phyloP scores from a whole-genome alignment of 2,329 filamentous ascomycete species.

The Aspergillus sergii region DNA sequence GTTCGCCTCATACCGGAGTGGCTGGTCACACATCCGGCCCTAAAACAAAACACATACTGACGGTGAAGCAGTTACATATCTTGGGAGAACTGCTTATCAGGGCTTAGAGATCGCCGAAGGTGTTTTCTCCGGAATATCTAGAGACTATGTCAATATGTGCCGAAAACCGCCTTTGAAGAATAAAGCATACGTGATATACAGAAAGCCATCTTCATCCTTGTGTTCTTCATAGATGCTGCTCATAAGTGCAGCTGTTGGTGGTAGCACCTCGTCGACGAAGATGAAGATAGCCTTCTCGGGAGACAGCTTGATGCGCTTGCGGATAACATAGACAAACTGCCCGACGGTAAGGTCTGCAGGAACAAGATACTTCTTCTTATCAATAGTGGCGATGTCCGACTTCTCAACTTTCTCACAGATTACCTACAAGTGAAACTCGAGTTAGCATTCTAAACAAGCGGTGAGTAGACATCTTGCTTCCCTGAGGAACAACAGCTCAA shows the following conservation, averaged over 20 bases:
- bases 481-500: not conserved
- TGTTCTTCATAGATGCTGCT: conserved; percentile 99
- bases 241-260: conserved; percentile 96
- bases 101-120: conserved; percentile 67
- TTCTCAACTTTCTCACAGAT: conserved; percentile 99
- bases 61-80: conserved; percentile 16
- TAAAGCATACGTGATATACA: conserved; percentile 85
- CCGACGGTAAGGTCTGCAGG: conserved; percentile 96
- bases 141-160: conserved; percentile 6
- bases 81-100: conserved; percentile 14
- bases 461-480: conserved; percentile 25
- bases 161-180: not conserved
- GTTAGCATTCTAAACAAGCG: conserved; percentile 36
- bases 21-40: conserved; percentile 10
- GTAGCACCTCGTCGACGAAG: conserved; percentile 97
- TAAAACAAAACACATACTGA: conserved; percentile 14
- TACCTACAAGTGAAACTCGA: conserved; percentile 61
- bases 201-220: conserved; percentile 85
- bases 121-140: conserved; percentile 97
- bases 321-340: conserved; percentile 99
- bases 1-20: conserved; percentile 15
- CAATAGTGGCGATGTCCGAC: conserved; percentile 98
- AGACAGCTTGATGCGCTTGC: conserved; percentile 99
- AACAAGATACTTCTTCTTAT: conserved; percentile 99
- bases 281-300: conserved; percentile 99